Conservation (phyloP, 495 filamentous ascomycete genomes). For the Penicillium arizonense region DNA sequence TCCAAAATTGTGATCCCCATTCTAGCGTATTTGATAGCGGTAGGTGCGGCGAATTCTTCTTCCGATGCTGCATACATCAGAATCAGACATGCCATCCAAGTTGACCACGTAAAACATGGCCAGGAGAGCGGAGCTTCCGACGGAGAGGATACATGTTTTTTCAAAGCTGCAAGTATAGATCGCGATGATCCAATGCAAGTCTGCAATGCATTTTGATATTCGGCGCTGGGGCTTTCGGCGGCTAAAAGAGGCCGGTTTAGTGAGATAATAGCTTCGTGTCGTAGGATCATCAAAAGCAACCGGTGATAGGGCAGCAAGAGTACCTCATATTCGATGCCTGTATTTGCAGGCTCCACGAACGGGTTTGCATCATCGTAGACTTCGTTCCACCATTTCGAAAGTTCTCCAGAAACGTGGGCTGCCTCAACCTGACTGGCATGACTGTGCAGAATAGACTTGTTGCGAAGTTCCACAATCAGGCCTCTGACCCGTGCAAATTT, state of each 20-base stretch:
- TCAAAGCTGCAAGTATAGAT: conserved; percentile 35
- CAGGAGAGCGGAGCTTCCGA: conserved; percentile 32
- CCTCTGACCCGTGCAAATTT: conserved; percentile 44
- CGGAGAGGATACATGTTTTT: conserved; percentile 25
- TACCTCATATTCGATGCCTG: neutral
- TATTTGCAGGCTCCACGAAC: conserved; percentile 18
- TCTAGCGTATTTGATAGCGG: conserved; percentile 34
- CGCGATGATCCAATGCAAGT: conserved; percentile 43
- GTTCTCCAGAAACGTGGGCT: conserved; percentile 34
- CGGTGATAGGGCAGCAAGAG: conserved; percentile 31
- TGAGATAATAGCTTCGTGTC: conserved; percentile 45
- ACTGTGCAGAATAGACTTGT: conserved; percentile 44
- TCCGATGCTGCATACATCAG: conserved; percentile 46
- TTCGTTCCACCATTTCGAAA: conserved; percentile 47
- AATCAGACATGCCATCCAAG: conserved; percentile 51
- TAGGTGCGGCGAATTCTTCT: conserved; percentile 28
- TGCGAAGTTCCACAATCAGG: conserved; percentile 43
- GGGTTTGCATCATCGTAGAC: conserved; percentile 44
- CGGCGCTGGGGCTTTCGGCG: conserved; percentile 29
- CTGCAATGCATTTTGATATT: conserved; percentile 43
- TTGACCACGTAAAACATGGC: conserved; percentile 48
- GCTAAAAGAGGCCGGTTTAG: conserved; percentile 45
- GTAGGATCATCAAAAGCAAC: conserved; percentile 33
- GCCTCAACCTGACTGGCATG: conserved; percentile 33
- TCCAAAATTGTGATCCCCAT: conserved; percentile 33